A percentile compares a stretch with the other conserved stretches of the same genome.
phyloP scores from a whole-genome alignment of 2,329 filamentous ascomycete species.

The Calonectria pauciramosa region DNA sequence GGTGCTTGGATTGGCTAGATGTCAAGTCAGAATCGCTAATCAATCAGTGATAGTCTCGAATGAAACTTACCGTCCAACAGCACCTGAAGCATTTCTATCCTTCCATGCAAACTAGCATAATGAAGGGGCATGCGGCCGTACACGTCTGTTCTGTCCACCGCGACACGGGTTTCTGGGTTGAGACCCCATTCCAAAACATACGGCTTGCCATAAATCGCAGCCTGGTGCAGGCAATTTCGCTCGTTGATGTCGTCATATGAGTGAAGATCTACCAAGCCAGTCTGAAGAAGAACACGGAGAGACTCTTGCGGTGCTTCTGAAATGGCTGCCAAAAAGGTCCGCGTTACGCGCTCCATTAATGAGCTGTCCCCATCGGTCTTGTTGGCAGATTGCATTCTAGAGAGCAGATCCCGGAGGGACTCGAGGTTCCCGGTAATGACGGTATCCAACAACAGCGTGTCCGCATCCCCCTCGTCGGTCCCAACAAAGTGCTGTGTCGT shows the following conservation, averaged over 20 bases:
- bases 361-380: conserved; percentile 70
- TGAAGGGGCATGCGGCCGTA: conserved; percentile 95
- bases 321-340: conserved; percentile 91
- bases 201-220: conserved; percentile 91
- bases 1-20: conserved; percentile 76
- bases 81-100: conserved; percentile 84
- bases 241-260: conserved; percentile 98
- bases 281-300: conserved; percentile 82
- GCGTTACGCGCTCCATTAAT: conserved; percentile 82
- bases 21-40: background rate
- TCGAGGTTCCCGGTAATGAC: conserved; percentile 85
- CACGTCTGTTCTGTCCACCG: conserved; percentile 86
- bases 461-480: conserved; percentile 90
- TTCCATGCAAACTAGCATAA: conserved; percentile 96
- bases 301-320: conserved; percentile 86
- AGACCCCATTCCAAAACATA: conserved; percentile 84
- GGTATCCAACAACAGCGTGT: conserved; percentile 89
- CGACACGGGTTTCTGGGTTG: conserved; percentile 72
- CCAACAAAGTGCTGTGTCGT: conserved; percentile 76
- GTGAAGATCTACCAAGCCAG: conserved; percentile 87
- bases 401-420: conserved; percentile 84
- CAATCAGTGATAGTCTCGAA: background rate
- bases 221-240: conserved; percentile 94
- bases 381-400: conserved; percentile 72
- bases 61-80: conserved; percentile 72